Evolutionary conservation across 2,329 filamentous ascomycete species (phyloP).

Genomic region (Diaporthe sp.): DNA sequence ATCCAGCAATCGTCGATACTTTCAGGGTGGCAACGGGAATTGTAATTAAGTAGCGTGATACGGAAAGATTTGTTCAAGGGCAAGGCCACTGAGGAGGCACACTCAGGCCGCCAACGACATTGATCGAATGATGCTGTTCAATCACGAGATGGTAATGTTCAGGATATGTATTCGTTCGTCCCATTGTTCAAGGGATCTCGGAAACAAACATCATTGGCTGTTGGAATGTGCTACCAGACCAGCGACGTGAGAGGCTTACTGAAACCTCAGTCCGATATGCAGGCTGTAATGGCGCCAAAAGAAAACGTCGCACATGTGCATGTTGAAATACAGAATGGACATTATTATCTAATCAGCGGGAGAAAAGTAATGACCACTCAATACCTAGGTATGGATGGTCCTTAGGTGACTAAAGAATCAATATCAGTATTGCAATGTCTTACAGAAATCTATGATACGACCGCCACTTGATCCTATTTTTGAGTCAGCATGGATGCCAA

Average conservation of each 20-base stretch:
- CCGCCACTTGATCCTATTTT: background rate
- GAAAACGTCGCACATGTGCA: no score
- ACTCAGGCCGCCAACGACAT: no score
- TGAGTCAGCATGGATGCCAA: background rate
- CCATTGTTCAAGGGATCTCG: background rate
- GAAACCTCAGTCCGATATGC: slow-evolving; percentile 18
- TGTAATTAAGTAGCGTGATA: background rate
- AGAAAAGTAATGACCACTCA: no score
- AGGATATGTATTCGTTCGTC: background rate
- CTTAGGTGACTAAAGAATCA: no score
- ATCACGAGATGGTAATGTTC: no score
- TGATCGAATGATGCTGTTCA: background rate
- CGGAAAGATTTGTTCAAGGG: no score
- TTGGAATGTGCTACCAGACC: background rate
- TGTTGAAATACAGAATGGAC: background rate
- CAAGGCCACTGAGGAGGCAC: no score
- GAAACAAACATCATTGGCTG: background rate
- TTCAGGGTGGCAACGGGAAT: background rate
- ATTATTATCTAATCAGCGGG: no score
- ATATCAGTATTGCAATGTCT: no score
- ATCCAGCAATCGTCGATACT: background rate
- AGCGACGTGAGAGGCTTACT: background rate
- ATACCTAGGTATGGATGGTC: no score
- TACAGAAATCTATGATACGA: no score
- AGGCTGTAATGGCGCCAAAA: background rate